phyloP scores from a whole-genome alignment of 176 grass and related monocot species.

The Cenchrus purpureus region DNA sequence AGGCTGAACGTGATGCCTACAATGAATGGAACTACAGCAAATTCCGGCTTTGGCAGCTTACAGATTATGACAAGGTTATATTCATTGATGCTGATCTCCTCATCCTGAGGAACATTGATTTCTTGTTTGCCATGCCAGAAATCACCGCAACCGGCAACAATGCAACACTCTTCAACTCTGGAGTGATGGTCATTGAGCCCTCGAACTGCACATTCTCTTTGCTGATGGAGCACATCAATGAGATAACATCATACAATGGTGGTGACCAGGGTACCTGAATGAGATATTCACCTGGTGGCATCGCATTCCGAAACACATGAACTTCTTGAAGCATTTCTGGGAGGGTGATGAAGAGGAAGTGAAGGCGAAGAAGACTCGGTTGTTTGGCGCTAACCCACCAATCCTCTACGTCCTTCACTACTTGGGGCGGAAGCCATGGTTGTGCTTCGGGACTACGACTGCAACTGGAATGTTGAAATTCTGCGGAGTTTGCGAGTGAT shows the following conservation, averaged over 20 bases:
- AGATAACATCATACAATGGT: conserved; percentile 89
- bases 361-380: conserved; percentile 75
- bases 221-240: conserved; percentile 93
- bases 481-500: conserved; percentile 84
- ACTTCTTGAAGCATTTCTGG: conserved; percentile 98
- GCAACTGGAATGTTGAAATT: conserved; percentile 85
- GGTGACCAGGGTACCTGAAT: conserved; percentile 91
- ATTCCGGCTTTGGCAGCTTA: conserved; percentile 94
- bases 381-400: conserved; percentile 77
- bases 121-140: conserved; percentile 88
- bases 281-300: conserved; percentile 99
- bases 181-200: conserved; percentile 91
- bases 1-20: conserved; percentile 84
- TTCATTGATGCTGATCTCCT: conserved; percentile 96
- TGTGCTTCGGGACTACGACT: conserved; percentile 96
- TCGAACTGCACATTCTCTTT: conserved; percentile 93
- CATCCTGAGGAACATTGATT: conserved; percentile 88
- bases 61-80: conserved; percentile 97
- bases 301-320: conserved; percentile 86
- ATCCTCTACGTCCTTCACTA: conserved; percentile 87
- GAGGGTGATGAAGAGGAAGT: conserved; percentile 81
- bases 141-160: conserved; percentile 88
- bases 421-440: conserved; percentile 77
- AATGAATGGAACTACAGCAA: conserved; percentile 99
- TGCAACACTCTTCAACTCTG: conserved; percentile 92